Evolutionary conservation across 495 filamentous ascomycete species (phyloP).

Genomic region (Annulohypoxylon nitens): DNA sequence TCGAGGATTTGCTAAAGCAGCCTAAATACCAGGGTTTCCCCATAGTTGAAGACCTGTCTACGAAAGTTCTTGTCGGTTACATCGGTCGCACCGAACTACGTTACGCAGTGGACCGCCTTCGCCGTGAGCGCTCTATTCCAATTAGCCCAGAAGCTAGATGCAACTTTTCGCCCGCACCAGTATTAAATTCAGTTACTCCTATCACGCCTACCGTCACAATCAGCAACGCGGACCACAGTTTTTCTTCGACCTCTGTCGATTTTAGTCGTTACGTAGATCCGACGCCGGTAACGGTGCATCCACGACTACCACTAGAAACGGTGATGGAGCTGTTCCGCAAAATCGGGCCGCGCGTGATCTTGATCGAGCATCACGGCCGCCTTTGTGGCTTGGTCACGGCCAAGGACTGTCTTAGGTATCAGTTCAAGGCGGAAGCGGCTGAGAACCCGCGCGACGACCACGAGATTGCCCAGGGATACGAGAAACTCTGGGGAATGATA

Average conservation of each 20-base stretch:
- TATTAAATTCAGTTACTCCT: slow-evolving; percentile 62
- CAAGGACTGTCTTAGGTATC: slow-evolving; percentile 97
- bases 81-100: slow-evolving; percentile 94
- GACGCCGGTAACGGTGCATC: slow-evolving; percentile 91
- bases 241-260: slow-evolving; percentile 74
- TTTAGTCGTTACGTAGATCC: slow-evolving; percentile 91
- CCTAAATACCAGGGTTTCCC: slow-evolving; percentile 97
- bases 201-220: slow-evolving; percentile 74
- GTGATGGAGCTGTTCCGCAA: slow-evolving; percentile 99
- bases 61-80: slow-evolving; percentile 85
- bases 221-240: slow-evolving; percentile 51
- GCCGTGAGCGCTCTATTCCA: slow-evolving; percentile 76
- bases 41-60: slow-evolving; percentile 80
- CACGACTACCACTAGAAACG: slow-evolving; percentile 91
- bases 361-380: slow-evolving; percentile 89
- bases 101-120: slow-evolving; percentile 91
- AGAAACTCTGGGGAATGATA: slow-evolving; percentile 77
- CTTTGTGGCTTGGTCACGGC: slow-evolving; percentile 90
- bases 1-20: slow-evolving; percentile 79
- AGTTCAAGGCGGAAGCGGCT: slow-evolving; percentile 94
- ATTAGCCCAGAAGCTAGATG: slow-evolving; percentile 75
- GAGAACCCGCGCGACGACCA: slow-evolving; percentile 76
- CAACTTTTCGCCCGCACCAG: slow-evolving; percentile 78
- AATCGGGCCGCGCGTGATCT: slow-evolving; percentile 92
- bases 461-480: slow-evolving; percentile 66